Evolutionary conservation across 176 grass and related monocot genomes (phyloP), one percentile per base, ranked within the genome.

Genomic region (Saccharum spontaneum): DNA sequence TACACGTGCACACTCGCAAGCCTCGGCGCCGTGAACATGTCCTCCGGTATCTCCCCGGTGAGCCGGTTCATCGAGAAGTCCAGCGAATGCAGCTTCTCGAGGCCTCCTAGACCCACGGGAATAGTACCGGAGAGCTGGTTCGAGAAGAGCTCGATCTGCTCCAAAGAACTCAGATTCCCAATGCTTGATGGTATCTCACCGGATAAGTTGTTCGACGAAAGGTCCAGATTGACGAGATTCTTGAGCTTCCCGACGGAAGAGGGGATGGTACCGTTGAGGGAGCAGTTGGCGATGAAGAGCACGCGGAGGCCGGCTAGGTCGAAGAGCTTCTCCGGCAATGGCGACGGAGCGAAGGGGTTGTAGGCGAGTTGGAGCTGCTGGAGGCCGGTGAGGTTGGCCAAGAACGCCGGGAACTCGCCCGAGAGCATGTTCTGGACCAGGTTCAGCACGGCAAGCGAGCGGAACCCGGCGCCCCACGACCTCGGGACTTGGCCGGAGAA

Each of bases 131-230:
- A 77, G 65, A 99, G 90, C 1, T 66, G 46, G 84, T 99, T 99
- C 1, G 34, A 26, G 90, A 85, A 99, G 18, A 94, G 88, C 84
- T 99, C 97, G 13, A 99, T 83, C 79, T 96, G 97, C 75, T 96
- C 76, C 50, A 88, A 50, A 36, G 79, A 88, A 7, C 61, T 83
- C 78, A 94, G 77, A 23, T 79, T 81, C 30, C 83, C 40, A 36
- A 99, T 44, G 40, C 78, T 87, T 1, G 7, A 1, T 1, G 97
- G 93, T 18, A 99, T 94, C 68, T 79, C 73, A 43, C 93, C 97
- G 15, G 71, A 63, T 18, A 99, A 76, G 10, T 6, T 75, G 88
- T 99, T 99, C 8, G 63, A 55, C 2, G 97, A 92, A 44, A 99
- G 33, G 91, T 99, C 97, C 48, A 99, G 60, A 80, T 91, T 84